phyloP scores from a whole-genome alignment of 23 red algal genomes.

The Cyanidium caldarium region DNA sequence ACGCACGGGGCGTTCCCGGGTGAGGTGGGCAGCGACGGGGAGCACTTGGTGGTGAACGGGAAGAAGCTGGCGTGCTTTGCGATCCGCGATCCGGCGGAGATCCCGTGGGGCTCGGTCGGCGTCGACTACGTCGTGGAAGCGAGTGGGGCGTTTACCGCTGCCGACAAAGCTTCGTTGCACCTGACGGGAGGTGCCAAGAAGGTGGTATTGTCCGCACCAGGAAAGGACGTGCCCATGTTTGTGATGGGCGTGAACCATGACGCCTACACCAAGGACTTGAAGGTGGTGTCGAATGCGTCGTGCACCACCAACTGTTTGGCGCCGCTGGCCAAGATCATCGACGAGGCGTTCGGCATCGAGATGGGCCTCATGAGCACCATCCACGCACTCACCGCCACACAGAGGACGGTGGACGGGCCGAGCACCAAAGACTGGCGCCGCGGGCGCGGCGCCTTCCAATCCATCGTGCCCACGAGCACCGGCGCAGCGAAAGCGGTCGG shows the following conservation, averaged over 20 bases:
- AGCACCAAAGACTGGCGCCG: constrained; percentile 88
- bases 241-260: constrained; percentile 87
- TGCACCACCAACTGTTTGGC: constrained; percentile 98
- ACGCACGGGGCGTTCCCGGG: constrained; percentile 68
- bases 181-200: constrained; percentile 89
- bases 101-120: constrained; percentile 58
- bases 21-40: constrained; percentile 33
- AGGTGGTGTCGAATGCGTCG: constrained; percentile 89
- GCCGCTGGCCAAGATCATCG: constrained; percentile 80
- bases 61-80: constrained; percentile 48
- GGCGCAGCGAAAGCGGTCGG: constrained; percentile 97
- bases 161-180: constrained; percentile 84
- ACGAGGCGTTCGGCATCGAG: constrained; percentile 87
- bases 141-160: constrained; percentile 84
- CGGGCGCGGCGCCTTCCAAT: constrained; percentile 60
- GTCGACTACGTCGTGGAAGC: constrained; percentile 93
- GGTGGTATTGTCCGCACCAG: constrained; percentile 87
- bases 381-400: constrained; percentile 87
- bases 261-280: constrained; percentile 78
- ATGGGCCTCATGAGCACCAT: constrained; percentile 93
- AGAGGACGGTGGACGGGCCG: constrained; percentile 96
- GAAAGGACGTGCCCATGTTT: constrained; percentile 95
- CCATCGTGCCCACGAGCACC: constrained; percentile 82
- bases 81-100: constrained; percentile 73
- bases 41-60: constrained; percentile 76